Evolutionary conservation across 495 filamentous ascomycete species (phyloP).

Genomic region (Platismatia glauca): DNA sequence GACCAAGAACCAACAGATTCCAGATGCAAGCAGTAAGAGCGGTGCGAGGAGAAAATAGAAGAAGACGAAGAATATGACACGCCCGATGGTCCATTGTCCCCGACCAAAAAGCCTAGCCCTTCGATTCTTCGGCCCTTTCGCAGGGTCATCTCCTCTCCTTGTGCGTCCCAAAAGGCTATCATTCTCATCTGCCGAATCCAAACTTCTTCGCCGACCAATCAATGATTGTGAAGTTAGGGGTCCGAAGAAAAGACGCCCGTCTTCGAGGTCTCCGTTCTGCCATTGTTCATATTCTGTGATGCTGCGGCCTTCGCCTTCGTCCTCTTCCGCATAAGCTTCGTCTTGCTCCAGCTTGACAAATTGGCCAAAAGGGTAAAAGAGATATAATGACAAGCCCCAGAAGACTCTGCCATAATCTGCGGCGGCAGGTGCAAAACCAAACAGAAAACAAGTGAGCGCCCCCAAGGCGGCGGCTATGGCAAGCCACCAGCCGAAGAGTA

Average conservation of each 20-base stretch:
- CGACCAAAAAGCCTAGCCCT: slow-evolving; percentile 79
- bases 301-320: slow-evolving; percentile 96
- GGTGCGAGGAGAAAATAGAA: slow-evolving; percentile 94
- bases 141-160: slow-evolving; percentile 40
- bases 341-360: slow-evolving; percentile 90
- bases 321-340: slow-evolving; percentile 89
- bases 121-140: slow-evolving; percentile 57
- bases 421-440: slow-evolving; percentile 70
- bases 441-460: slow-evolving; percentile 66
- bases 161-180: slow-evolving; percentile 78
- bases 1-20: slow-evolving; percentile 89
- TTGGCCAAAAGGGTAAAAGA: slow-evolving; percentile 94
- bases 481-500: slow-evolving; percentile 97
- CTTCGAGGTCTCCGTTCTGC: slow-evolving; percentile 95
- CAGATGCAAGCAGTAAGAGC: slow-evolving; percentile 75
- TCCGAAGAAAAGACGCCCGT: slow-evolving; percentile 92
- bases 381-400: slow-evolving; percentile 71
- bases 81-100: slow-evolving; percentile 88
- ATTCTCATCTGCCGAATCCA: slow-evolving; percentile 80
- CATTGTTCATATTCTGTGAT: slow-evolving; percentile 99
- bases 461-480: slow-evolving; percentile 63
- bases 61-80: slow-evolving; percentile 91
- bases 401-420: slow-evolving; percentile 81
- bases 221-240: slow-evolving; percentile 70
- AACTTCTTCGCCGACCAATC: slow-evolving; percentile 79